phyloP scores from a whole-genome alignment of 805 yeast species.

The Kodamaea leandrae region DNA sequence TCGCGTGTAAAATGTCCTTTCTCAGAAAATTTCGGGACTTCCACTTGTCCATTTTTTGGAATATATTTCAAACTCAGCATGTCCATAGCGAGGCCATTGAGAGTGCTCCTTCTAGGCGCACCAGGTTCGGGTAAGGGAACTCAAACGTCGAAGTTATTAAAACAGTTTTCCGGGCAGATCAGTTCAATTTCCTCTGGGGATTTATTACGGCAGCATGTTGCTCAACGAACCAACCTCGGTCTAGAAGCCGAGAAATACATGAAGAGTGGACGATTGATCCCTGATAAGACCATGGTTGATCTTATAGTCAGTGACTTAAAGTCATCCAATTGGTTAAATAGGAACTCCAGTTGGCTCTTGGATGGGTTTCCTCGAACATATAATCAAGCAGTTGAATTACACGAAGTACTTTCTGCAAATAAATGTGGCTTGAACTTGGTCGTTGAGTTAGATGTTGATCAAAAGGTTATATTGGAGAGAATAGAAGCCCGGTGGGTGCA shows the following conservation, averaged over 20 bases:
- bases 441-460: conserved; percentile 87
- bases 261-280: conserved; percentile 63
- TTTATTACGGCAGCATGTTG: conserved; percentile 66
- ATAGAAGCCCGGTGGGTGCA: conserved; percentile 87
- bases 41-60: background rate
- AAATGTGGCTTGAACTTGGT: conserved; percentile 62
- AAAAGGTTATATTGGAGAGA: conserved; percentile 72
- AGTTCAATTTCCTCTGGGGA: conserved; percentile 81
- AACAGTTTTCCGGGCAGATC: conserved; percentile 46
- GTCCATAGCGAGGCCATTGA: conserved; percentile 40
- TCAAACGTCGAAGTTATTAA: conserved; percentile 63
- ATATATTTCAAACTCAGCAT: background rate
- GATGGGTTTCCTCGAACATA: conserved; percentile 92
- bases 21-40: background rate
- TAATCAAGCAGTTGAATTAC: conserved; percentile 65
- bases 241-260: conserved; percentile 55
- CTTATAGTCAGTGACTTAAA: conserved; percentile 53
- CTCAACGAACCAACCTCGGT: conserved; percentile 53
- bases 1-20: too few species aligned
- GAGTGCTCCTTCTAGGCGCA: conserved; percentile 81
- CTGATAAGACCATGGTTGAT: conserved; percentile 65
- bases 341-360: conserved; percentile 60
- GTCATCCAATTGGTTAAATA: conserved; percentile 40
- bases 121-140: conserved; percentile 98
- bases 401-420: conserved; percentile 36